Evolutionary conservation across 163 green algal species (phyloP), one percentile per base, ranked within the genome.

Genomic region (Picocystis sp.): DNA sequence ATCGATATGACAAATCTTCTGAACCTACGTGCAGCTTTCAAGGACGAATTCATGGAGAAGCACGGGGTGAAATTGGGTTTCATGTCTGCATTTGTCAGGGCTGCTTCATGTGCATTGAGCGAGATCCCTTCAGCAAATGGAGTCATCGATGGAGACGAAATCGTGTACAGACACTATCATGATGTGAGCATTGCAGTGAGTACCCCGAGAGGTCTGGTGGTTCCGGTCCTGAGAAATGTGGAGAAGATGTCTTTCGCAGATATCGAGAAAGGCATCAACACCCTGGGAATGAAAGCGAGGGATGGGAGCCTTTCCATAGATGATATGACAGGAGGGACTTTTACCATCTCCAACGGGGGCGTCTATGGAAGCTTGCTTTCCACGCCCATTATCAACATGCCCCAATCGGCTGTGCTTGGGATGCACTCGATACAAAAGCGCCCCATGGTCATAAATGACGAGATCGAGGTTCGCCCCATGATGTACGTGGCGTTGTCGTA

Each of bases 401-500:
- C 91, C 1, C 80, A 92, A 68, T 86, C 65, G 17, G 91, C 90
- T 52, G 97, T 99, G 63, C 76, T 99, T 33, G 91, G 91, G 52
- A 99, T 99, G 91, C 91, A 99, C 77, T 73, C 77, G 64, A 97
- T 94, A 65, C 42, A 76, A 43, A 58, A 73, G 52, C 52, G 70
- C 13, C 66, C 71, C 17, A 72, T 83, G 57, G 69, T 76, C 19
- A 58, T 83, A 1, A 53, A 55, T 1, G 74, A 81, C 49, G 65
- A 73, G 52, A 85, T 92, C 33, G 59, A 82, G 60, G 42, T 73
- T 3, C 63, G 90, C n/a, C 91, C 91, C 22, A 93, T 99, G 71
- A 99, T 99, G 91, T 93, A 99, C 67, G 64, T 98, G 11, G 91
- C 91, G 14, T 78, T 99, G 2, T 97, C 87, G 0, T 99, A 99